Base-by-base conservation (phyloP, 176 grass and related monocot genomes). In the Phoenix roebelenii region DNA sequence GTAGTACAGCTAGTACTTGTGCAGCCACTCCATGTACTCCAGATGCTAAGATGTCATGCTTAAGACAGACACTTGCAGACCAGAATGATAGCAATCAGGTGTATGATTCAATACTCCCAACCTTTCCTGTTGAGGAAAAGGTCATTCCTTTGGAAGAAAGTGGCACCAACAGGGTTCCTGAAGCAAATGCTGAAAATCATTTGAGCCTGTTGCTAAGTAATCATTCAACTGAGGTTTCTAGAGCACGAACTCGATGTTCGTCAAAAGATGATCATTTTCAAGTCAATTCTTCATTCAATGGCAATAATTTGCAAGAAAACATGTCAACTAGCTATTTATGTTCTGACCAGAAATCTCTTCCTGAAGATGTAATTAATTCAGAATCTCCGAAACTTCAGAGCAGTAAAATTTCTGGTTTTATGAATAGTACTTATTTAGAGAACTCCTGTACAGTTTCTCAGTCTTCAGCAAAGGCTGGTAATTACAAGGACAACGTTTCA, bases 51-150 rank as follows among this genome's bases (percentile, higher is more conserved):
- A 22, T 60, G 26, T 51, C 39, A 29, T 49, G 24, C 48, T 61
- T 44, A 48, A 57, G 22, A 59, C 19, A 14, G 44, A 66, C n/a
- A 48, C 51, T n/a, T 22, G 70, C 50, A 3, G 16, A 15, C 18
- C 4, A 29, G 26, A 57, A 51, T 75, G 62, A 64, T 60, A 58
- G 24, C 29, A 49, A 16, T 55, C 72, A 51, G 18, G 51, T 76
- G 16, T 7, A 55, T 68, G 15, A 5, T 25, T 72, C 10, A 52
- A 55, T 64, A 49, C 35, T 52, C 6, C 26, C 49, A 35, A 59
- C 23, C 18, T 22, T 50, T 80, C 58, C 76, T 50, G 64, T 52
- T 61, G 69, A 57, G 35, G n/a, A 81, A 70, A 85, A 85, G 72
- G 22, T 57, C 22, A 73, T 77, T 48, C 69, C 77, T 77, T 16